These are phyloP conservation scores for Plectranthus barbatus DNA, from an alignment of 257 asterid species.

Conservation along the genomic window DNA sequence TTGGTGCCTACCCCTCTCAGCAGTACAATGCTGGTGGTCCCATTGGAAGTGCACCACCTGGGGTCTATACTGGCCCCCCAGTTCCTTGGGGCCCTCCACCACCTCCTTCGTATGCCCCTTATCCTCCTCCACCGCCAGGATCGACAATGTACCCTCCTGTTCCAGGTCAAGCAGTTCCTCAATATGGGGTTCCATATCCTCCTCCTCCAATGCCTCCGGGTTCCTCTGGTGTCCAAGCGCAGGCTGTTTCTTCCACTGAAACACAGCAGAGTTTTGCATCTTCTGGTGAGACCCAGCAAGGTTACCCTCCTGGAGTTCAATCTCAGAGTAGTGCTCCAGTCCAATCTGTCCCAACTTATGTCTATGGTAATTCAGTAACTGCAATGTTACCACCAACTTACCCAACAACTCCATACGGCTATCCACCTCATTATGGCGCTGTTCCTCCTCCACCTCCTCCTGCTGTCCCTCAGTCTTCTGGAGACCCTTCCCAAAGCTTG, in stretches of 20 bases:
- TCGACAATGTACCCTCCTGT: slow-evolving; percentile 52
- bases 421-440: slow-evolving; percentile 58
- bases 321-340: slow-evolving; percentile 47
- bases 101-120: slow-evolving; percentile 49
- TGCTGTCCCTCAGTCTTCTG: slow-evolving; percentile 33
- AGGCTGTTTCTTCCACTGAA: slow-evolving; percentile 49
- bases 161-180: slow-evolving; percentile 50
- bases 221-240: slow-evolving; percentile 42
- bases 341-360: slow-evolving; percentile 51
- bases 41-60: slow-evolving; percentile 46
- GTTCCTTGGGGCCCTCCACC: slow-evolving; percentile 78
- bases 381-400: slow-evolving; percentile 59
- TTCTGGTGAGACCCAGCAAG: slow-evolving; percentile 61
- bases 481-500: slow-evolving; percentile 54
- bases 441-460: slow-evolving; percentile 74
- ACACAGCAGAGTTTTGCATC: slow-evolving; percentile 47
- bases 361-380: slow-evolving; percentile 39
- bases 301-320: slow-evolving; percentile 75
- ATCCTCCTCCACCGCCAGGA: slow-evolving; percentile 88
- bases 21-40: slow-evolving; percentile 75
- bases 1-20: slow-evolving; percentile 73
- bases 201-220: slow-evolving; percentile 59
- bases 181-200: slow-evolving; percentile 63
- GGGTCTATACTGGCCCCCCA: slow-evolving; percentile 47
- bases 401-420: slow-evolving; percentile 53